Evolutionary conservation across 2,329 filamentous ascomycete genomes (phyloP), one percentile per base, ranked within the genome.

Genomic region (Penicillium sp.): DNA sequence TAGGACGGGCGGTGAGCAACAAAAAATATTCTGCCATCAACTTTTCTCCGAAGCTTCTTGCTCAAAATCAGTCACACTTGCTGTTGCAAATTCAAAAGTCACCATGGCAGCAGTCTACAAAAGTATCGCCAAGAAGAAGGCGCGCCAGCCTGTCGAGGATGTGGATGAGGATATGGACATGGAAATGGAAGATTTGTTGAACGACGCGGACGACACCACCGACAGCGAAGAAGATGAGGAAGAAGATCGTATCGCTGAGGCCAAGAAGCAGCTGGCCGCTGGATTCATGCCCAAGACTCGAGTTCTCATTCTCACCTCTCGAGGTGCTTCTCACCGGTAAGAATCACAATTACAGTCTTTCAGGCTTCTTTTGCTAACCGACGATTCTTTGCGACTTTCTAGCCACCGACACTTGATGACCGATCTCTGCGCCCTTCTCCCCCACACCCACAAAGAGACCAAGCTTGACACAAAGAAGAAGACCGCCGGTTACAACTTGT

Each of bases 401-500:
- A 95, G 93, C 73, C 94, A 96, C 74, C 88, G 94, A 41, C 94
- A 99, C 76, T 81, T 99, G 41, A 82, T 99, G 57, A 89, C 92
- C 67, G 94, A 99, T 68, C 81, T 99, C 44, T 85, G 90, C 52
- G 82, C 88, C 28, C 85, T 99, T 74, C 85, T 99, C 60, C 94
- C 94, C 2, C 94, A 99, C 72, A 86, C 87, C 61, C 86, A 90
- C 68, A 96, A 95, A 77, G 94, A 99, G 71, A 90, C 89, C 64
- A 99, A 99, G 76, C 89, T 96, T 61, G 94, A 99, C 73, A 94
- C 90, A 48, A 97, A 97, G 77, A 92, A 89, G 34, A 91, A 75
- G 64, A 72, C 70, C 6, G 70, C 74, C 45, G 74, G 75, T 34
- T 78, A 78, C 63, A 94, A 78, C 81, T 91, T 63, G 82, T 85